Evolutionary conservation across 371 early-diverging fungal species (phyloP).

Genomic region (Chytridium lagenaria): DNA sequence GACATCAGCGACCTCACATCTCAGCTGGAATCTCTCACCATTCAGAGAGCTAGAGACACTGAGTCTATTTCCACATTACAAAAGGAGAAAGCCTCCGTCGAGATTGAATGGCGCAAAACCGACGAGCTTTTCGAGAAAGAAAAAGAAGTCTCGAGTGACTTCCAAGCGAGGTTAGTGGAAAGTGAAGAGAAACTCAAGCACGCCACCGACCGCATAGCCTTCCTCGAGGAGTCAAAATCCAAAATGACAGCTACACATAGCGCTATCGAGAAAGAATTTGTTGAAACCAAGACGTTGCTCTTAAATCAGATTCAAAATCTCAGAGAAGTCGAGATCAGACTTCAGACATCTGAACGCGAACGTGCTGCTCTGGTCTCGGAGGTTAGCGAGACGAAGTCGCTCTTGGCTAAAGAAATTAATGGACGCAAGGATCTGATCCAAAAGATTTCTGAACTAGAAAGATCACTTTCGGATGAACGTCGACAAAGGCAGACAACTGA

Average conservation of each 20-base stretch:
- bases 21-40: constrained; percentile 19
- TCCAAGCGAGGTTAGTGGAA: constrained; percentile 5
- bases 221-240: not conserved
- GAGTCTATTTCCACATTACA: constrained; percentile 30
- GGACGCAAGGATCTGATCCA: not conserved
- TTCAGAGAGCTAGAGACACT: constrained; percentile 16
- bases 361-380: not conserved
- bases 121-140: constrained; percentile 14
- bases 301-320: not conserved
- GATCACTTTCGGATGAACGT: constrained; percentile 18
- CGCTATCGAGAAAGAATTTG: constrained; percentile 1
- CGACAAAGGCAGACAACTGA: not conserved
- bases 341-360: constrained; percentile 9
- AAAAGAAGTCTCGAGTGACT: constrained; percentile 7
- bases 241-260: not conserved
- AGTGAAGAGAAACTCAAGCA: not conserved
- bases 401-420: not conserved
- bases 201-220: not conserved
- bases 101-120: constrained; percentile 34
- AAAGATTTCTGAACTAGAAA: constrained; percentile 22
- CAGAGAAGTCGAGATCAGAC: not conserved
- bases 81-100: constrained; percentile 38
- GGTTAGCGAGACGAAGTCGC: not conserved
- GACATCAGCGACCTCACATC: not conserved
- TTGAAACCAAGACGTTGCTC: not conserved